Base-by-base conservation (phyloP, 306 rosid genomes). In the Astragalus membranaceus region DNA sequence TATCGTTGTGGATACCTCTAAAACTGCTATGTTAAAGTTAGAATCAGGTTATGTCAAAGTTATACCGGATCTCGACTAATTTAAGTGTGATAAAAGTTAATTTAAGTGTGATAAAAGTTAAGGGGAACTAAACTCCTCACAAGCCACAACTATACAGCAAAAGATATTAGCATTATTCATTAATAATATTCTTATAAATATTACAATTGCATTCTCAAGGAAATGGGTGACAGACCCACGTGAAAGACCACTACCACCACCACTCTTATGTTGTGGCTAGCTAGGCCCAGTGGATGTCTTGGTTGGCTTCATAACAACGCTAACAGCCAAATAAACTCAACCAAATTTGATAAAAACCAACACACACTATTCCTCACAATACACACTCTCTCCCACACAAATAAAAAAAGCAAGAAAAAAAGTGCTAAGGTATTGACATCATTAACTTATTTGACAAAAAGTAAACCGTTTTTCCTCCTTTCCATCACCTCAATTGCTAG, bases 301-400 rank as follows among this genome's bases (percentile, higher is more conserved):
- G 79, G 81, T 80, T 90, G 96, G 96, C 97, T 94, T 94, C 79
- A 78, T 86, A 78, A 82, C 95, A 87, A 91, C 86, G 99, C 99
- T 80, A 91, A 85, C 92, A 72, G 83, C 95, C 92, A 87, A 88
- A 78, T 75, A 11, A 79, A 79, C 58, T 57, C 83, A 67, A 72
- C 81, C 74, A 84, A 84, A 80, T 1, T 4, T 80, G 68, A 69
- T 72, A 78, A 75, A 67, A 67, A 70, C 85, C 82, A 72, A 65
- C 81, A 56, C 42, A 43, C 44, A 44, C 59, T 1, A 11, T 13
- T 44, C 46, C 80, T 65, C 83, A 79, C 84, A 52, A 78, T 82
- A 52, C 69, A 41, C 46, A 30, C 64, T 73, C 46, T 72, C 55
- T 9, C 42, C 9, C 37, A 61, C 26, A 52, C 13, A 7, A 7